Evolutionary conservation across 768 basidiomycete genomes (phyloP).

Genomic region (Mycena epipterygia): DNA sequence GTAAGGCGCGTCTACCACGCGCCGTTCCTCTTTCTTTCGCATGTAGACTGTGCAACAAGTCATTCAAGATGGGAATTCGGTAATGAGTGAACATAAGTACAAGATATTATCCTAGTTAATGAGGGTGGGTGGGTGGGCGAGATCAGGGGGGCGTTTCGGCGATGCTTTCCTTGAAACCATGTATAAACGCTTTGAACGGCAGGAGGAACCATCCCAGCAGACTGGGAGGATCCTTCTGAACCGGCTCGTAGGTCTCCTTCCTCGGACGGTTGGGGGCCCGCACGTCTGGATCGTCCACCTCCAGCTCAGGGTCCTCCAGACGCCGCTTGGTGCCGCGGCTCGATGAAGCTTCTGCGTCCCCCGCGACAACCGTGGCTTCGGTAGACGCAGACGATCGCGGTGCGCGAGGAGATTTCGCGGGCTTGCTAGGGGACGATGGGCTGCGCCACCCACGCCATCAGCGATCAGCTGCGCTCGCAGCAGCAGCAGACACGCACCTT

Average conservation of each 20-base stretch:
- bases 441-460: conserved; percentile 23
- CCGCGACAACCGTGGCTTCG: conserved; percentile 54
- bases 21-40: neutral
- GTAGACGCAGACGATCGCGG: conserved; percentile 51
- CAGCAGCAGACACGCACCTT: conserved; percentile 33
- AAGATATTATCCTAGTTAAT: conserved; percentile 21
- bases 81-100: conserved; percentile 25
- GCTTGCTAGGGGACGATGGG: conserved; percentile 15
- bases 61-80: conserved; percentile 6
- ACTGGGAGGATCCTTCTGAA: conserved; percentile 60
- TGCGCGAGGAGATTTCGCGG: conserved; percentile 30
- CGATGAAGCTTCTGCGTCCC: conserved; percentile 39
- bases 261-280: conserved; percentile 67
- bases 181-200: conserved; percentile 74
- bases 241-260: conserved; percentile 58
- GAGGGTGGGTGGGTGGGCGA: conserved; percentile 15
- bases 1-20: conserved; percentile 33
- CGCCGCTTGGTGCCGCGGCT: conserved; percentile 60
- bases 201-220: conserved; percentile 71
- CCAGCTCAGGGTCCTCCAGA: conserved; percentile 58
- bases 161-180: conserved; percentile 77
- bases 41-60: conserved; percentile 15
- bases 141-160: conserved; percentile 32
- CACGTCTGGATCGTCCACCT: conserved; percentile 50
- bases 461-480: conserved; percentile 11